These are phyloP conservation scores for Neopestalotiopsis rosae DNA, from an alignment of 2,329 filamentous ascomycete genomes.

Conservation along the genomic window DNA sequence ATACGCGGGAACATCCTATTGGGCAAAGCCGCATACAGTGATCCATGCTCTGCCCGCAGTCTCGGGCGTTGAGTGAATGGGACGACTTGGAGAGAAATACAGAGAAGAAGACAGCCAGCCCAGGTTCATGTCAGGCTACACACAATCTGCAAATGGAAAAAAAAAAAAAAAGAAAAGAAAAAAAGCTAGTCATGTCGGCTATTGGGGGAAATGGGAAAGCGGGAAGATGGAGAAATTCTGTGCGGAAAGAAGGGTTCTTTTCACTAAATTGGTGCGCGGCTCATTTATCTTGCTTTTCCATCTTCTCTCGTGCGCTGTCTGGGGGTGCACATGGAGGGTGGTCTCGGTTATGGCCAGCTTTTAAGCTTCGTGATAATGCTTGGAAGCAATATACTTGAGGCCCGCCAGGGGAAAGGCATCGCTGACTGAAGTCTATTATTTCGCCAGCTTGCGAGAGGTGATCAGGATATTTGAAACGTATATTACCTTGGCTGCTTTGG, in stretches of 20 bases:
- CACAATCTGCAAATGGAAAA: no score
- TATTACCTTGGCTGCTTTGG: no score
- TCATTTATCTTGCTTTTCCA: background rate
- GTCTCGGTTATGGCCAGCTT: background rate
- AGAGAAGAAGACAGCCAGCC: background rate
- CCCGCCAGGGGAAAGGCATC: background rate
- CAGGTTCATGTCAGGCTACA: background rate
- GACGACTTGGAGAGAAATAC: background rate
- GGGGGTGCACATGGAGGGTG: no score
- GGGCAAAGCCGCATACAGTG: background rate
- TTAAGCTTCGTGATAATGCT: background rate
- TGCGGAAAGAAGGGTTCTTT: background rate
- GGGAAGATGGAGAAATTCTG: background rate
- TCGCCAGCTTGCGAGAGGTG: no score
- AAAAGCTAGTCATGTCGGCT: no score
- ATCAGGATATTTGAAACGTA: no score
- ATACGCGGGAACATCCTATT: conserved; percentile 11
- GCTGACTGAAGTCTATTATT: background rate
- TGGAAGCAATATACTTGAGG: background rate
- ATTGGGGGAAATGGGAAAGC: background rate
- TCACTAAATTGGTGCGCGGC: background rate
- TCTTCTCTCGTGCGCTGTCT: no score
- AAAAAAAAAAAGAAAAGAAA: no score
- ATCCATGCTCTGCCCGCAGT: background rate
- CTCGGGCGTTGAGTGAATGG: background rate